A percentile compares a stretch with the other conserved stretches of the same genome.
Conservation (phyloP, 352 stramenopile species). For the Phytophthora idaei region DNA sequence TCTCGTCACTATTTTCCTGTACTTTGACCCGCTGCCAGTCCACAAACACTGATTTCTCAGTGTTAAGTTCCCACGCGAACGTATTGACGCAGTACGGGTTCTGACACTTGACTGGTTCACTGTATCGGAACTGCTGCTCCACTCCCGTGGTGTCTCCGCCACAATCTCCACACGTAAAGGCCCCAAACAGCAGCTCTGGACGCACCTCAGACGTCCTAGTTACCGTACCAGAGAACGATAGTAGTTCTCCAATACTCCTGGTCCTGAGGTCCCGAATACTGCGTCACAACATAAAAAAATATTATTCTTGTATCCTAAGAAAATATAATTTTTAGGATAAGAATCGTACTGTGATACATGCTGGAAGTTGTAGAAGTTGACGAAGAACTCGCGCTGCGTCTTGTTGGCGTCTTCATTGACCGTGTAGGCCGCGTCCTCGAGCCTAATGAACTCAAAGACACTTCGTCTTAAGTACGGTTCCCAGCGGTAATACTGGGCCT, state of each 20-base stretch:
- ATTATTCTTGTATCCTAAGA: slow-evolving; percentile 10
- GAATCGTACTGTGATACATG: slow-evolving; percentile 75
- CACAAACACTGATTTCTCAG: slow-evolving; percentile 94
- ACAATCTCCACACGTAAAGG: slow-evolving; percentile 96
- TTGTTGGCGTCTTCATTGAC: slow-evolving; percentile 85
- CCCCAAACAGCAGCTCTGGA: slow-evolving; percentile 96
- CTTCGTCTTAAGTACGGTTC: slow-evolving; percentile 73
- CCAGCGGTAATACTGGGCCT: slow-evolving; percentile 88
- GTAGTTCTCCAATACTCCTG: slow-evolving; percentile 93
- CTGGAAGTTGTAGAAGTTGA: slow-evolving; percentile 92
- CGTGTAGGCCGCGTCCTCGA: slow-evolving; percentile 77
- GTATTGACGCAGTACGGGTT: slow-evolving; percentile 97
- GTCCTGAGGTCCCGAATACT: slow-evolving; percentile 94
- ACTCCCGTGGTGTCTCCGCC: slow-evolving; percentile 91
- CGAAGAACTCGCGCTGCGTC: slow-evolving; percentile 83
- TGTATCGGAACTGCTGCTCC: slow-evolving; percentile 99
- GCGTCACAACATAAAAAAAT: slow-evolving; percentile 1
- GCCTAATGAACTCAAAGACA: slow-evolving; percentile 83
- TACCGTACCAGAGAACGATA: slow-evolving; percentile 95
- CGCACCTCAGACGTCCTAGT: slow-evolving; percentile 98
- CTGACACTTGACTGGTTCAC: slow-evolving; percentile 94
- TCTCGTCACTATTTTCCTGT: slow-evolving; percentile 99
- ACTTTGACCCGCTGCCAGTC: slow-evolving; percentile 99
- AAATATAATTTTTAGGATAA: slow-evolving; percentile 9
- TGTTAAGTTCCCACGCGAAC: slow-evolving; percentile 83